Base-by-base conservation (phyloP, 371 early-diverging fungal genomes). In the Nematocida homosporus region DNA sequence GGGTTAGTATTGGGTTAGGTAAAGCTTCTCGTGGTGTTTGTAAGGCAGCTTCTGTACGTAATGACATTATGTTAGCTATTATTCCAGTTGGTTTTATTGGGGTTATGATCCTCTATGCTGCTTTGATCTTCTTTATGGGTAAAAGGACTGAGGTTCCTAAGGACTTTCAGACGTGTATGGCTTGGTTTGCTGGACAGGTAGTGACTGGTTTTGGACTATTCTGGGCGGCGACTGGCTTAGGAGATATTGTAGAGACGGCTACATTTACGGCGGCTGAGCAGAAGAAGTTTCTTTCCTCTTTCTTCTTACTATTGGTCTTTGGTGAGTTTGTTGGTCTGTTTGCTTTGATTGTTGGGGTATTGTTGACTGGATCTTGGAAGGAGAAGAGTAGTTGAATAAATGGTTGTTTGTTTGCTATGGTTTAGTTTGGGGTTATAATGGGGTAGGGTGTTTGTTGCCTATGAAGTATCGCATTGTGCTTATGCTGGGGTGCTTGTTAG, bases 241-340 rank as follows among this genome's bases (percentile, higher is more conserved):
- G 84, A 18, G 65, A 75, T n/a, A 80, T 82, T 29, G 65, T 81
- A 27, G 68, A 48, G 51, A 60, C 64, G 60, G 82, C 84, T 32
- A 65, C 75, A 35, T 76, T 84, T 6, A 80, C 83, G 6, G 78
- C 68, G 60, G 80, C 82, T 18, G 69, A 83, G 55, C 83, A 84
- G 53, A 83, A 83, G 63, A 83, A 80, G 53, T 84, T 84, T 56
- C 63, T 66, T 38, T 64, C 65, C 3, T 61, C 65, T 1, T 83
- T 83, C 56, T 80, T 81, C 41, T 32, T 84, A n/a, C 32, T 83
- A 2, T 32, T 84, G 38, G 79, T 84, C 13, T 84, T 84, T 67
- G 83, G 80, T 44, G 84, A 84, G 67, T 65, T 84, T 38, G 65
- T 81, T 25, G 84, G 79, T 1, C 56, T 84, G 13, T 79, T 84